Evolutionary conservation across 495 filamentous ascomycete genomes (phyloP).

Genomic region (Pyrenopolyporus hunteri): DNA sequence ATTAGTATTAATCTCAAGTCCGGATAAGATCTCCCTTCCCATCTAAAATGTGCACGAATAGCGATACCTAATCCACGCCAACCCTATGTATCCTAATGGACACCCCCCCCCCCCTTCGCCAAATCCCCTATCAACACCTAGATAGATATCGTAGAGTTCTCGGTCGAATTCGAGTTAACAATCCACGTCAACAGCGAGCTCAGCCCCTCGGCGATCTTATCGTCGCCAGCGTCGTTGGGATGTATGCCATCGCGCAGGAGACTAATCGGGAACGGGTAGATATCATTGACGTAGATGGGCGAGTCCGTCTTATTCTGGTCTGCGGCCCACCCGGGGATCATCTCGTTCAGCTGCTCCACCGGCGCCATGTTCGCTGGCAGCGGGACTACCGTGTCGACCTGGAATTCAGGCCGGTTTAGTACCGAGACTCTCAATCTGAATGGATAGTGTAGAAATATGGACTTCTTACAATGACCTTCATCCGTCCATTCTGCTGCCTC

Average conservation of each 20-base stretch:
- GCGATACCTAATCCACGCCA: too few relatives aligned
- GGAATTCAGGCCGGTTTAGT: neutral
- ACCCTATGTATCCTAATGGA: too few relatives aligned
- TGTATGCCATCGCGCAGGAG: slow-evolving; percentile 49
- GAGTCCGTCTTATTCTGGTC: slow-evolving; percentile 42
- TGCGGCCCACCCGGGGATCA: slow-evolving; percentile 46
- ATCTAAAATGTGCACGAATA: too few relatives aligned
- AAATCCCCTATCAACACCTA: neutral
- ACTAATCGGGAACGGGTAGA: slow-evolving; percentile 42
- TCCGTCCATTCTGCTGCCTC: slow-evolving; percentile 43
- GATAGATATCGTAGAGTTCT: neutral
- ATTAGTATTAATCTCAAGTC: too few relatives aligned
- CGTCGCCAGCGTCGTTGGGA: slow-evolving; percentile 45
- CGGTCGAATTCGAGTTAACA: slow-evolving; percentile 19
- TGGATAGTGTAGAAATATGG: neutral
- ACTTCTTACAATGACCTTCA: slow-evolving; percentile 47
- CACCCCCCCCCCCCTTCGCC: neutral
- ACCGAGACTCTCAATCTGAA: neutral
- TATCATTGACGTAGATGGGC: slow-evolving; percentile 50
- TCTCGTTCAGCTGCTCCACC: slow-evolving; percentile 43
- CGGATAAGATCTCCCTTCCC: too few relatives aligned
- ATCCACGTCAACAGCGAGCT: slow-evolving; percentile 42
- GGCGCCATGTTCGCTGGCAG: slow-evolving; percentile 32
- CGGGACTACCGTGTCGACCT: slow-evolving; percentile 47
- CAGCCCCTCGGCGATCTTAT: slow-evolving; percentile 40